Percentiles rank a stretch among this genome's conserved stretches.
phyloP scores from a whole-genome alignment of 495 filamentous ascomycete species.

The Neurospora sp. region DNA sequence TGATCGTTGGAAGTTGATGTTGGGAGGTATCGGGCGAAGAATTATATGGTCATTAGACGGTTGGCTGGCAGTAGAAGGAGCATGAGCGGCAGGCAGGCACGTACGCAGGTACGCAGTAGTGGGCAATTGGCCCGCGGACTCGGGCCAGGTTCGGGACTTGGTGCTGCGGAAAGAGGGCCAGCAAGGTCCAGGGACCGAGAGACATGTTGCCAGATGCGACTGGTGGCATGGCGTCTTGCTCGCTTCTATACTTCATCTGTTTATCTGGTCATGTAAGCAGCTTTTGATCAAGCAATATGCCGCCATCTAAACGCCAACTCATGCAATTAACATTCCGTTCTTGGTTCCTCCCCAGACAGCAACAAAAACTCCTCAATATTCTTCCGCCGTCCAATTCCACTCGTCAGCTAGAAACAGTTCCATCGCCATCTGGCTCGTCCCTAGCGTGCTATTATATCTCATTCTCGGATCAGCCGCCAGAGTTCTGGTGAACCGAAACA shows the following conservation, averaged over 20 bases:
- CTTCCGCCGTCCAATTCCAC: constrained; percentile 50
- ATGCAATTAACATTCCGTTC: neutral
- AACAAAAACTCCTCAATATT: constrained; percentile 1
- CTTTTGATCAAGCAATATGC: neutral
- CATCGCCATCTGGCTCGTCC: constrained; percentile 31
- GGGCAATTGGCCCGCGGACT: too few species aligned
- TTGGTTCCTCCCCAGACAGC: neutral
- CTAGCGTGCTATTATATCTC: constrained; percentile 29
- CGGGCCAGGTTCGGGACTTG: too few species aligned
- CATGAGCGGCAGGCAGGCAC: too few species aligned
- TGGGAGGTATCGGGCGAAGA: too few species aligned
- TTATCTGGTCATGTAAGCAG: neutral
- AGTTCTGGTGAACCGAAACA: constrained; percentile 32
- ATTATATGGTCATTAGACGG: too few species aligned
- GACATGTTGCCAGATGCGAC: neutral
- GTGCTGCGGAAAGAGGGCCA: too few species aligned
- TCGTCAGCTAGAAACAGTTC: constrained; percentile 48
- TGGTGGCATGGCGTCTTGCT: neutral
- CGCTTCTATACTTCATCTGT: neutral
- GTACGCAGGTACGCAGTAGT: too few species aligned
- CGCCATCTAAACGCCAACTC: neutral
- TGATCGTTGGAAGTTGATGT: too few species aligned
- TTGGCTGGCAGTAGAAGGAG: too few species aligned
- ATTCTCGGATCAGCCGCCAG: constrained; percentile 30
- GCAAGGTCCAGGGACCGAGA: neutral